Evolutionary conservation across 805 yeast genomes (phyloP), one percentile per base, ranked within the genome.

Genomic region (Ogataea sp.): DNA sequence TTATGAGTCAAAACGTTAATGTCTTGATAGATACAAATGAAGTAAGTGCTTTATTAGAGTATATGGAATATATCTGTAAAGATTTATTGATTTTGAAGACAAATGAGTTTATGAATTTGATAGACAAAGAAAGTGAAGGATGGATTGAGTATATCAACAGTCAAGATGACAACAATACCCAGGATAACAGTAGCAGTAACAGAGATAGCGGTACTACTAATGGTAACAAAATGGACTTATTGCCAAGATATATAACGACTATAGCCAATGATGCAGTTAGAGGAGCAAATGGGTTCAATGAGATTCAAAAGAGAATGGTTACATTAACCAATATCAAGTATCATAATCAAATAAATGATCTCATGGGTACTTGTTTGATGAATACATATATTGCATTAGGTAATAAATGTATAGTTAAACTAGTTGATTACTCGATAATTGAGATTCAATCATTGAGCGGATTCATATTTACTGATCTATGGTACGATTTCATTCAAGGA

Each of bases 11-110:
- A n/a, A 53, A 53, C 35, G 35, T 56, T 13, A 47, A 67, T 48
- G 45, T 57, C n/a, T 60, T 67, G 11, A 56, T 69, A 40, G 71
- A 70, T 28, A 50, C 60, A n/a, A 55, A 56, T 8, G 59, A 54
- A 43, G 49, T 56, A 20, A 51, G 52, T 27, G 58, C 53, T 1
- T 38, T 56, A 28, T 33, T 52, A 17, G 49, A 51, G 35, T 57
- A 51, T 39, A 38, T 56, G 30, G 30, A 40, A 17, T 54, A 45
- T 38, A 50, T 56, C 39, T 44, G 51, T 20, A 38, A 30, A 32
- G 52, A 51, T 16, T 39, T 49, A n/a, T 32, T 57, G 39, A 45
- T 41, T 18, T 39, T 38, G n/a, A 52, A 40, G 28, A 44, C 49
- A 38, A 49, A 48, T 20, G 23, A 34, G 26, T 57, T 60, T 59